Conservation (phyloP, 805 yeast genomes). For the Pichia sporocuriosa region DNA sequence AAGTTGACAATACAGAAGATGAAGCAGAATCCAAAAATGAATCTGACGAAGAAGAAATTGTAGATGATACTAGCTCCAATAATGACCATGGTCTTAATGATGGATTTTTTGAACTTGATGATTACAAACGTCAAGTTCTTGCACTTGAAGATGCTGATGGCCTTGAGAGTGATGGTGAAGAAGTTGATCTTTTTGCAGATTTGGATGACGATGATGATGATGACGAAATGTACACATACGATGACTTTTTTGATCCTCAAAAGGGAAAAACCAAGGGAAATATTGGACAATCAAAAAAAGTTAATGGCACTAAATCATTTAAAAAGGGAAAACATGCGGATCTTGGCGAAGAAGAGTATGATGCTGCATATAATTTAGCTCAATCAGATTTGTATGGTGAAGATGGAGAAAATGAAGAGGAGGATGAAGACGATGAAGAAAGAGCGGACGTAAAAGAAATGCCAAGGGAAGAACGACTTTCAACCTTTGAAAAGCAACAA, state of each 20-base stretch:
- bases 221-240: constrained; percentile 45
- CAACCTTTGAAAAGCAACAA: constrained; percentile 82
- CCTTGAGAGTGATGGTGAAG: constrained; percentile 42
- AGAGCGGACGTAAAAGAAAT: constrained; percentile 29
- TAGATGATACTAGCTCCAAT: constrained; percentile 35
- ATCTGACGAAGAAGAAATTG: constrained; percentile 24
- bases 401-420: constrained; percentile 27
- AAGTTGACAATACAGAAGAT: too few species aligned
- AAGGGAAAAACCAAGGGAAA: constrained; percentile 17
- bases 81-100: constrained; percentile 64
- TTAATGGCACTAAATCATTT: constrained; percentile 12
- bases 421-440: constrained; percentile 16
- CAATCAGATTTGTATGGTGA: constrained; percentile 56
- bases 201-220: constrained; percentile 42
- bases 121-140: constrained; percentile 38
- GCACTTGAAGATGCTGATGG: constrained; percentile 33
- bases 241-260: constrained; percentile 54
- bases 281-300: constrained; percentile 3
- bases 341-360: constrained; percentile 55
- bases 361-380: constrained; percentile 52
- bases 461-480: constrained; percentile 34
- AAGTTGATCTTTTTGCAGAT: constrained; percentile 46
- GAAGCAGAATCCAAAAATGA: constrained; percentile 23
- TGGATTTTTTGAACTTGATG: constrained; percentile 77
- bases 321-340: constrained; percentile 30